A percentile compares a stretch with the other conserved stretches of the same genome.
Evolutionary conservation across 1,139 yeast species (phyloP).

Genomic region (Dujonia santamariae): DNA sequence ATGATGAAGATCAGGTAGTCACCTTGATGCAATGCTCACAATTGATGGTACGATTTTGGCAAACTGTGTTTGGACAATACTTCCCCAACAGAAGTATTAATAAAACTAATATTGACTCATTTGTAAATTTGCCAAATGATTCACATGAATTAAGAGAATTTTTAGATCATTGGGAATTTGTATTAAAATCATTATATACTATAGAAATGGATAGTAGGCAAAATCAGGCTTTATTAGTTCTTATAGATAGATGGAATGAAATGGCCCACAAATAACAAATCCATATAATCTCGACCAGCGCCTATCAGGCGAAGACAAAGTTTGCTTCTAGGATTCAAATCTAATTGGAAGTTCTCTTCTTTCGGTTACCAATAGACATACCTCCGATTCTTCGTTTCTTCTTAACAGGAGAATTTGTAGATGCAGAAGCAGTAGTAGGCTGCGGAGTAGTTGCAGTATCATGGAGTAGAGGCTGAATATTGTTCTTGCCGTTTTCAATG

Average conservation of each 20-base stretch:
- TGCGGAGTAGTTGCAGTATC: conserved; percentile 2
- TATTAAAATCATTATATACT: conserved; percentile 40
- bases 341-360: too few relatives aligned
- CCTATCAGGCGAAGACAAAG: too few relatives aligned
- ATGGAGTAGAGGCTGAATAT: not conserved
- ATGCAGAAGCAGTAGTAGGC: conserved; percentile 1
- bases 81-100: conserved; percentile 14
- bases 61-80: conserved; percentile 57
- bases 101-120: not conserved
- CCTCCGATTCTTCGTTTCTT: conserved; percentile 7
- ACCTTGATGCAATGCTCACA: conserved; percentile 42
- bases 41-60: conserved; percentile 48
- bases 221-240: conserved; percentile 31
- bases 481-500: not conserved
- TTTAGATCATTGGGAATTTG: conserved; percentile 49
- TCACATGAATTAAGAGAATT: conserved; percentile 33
- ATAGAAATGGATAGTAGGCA: conserved; percentile 36
- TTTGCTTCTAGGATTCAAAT: too few relatives aligned
- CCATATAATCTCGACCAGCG: too few relatives aligned
- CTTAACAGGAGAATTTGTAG: conserved; percentile 1
- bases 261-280: too few relatives aligned
- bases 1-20: conserved; percentile 30
- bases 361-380: conserved; percentile 5
- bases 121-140: conserved; percentile 23
- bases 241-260: conserved; percentile 41